These are phyloP conservation scores for Trichocomaceae sp. DNA, from an alignment of 2,329 filamentous ascomycete genomes.

Conservation along the genomic window DNA sequence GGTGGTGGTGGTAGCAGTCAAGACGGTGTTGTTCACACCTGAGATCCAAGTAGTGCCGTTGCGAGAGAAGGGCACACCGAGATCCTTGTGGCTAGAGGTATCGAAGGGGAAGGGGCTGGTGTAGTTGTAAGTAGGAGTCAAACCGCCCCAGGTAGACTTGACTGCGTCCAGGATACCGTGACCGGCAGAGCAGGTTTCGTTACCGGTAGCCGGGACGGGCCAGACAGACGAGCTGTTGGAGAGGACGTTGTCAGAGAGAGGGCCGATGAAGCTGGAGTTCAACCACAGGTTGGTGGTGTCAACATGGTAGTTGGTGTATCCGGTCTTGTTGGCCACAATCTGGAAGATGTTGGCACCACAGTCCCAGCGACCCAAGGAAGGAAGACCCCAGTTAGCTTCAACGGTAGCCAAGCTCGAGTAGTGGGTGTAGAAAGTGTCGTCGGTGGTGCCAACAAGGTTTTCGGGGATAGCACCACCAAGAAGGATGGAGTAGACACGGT, in stretches of 20 bases:
- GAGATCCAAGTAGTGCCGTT: slow-evolving; percentile 13
- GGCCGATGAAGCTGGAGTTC: slow-evolving; percentile 51
- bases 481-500: slow-evolving; percentile 64
- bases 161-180: slow-evolving; percentile 30
- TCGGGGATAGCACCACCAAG: slow-evolving; percentile 66
- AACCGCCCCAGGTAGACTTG: slow-evolving; percentile 26
- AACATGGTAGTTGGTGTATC: slow-evolving; percentile 45
- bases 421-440: slow-evolving; percentile 65
- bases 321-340: slow-evolving; percentile 55
- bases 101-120: slow-evolving; percentile 30
- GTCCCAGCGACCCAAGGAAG: slow-evolving; percentile 65
- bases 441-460: slow-evolving; percentile 59
- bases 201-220: slow-evolving; percentile 23
- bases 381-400: slow-evolving; percentile 62
- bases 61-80: slow-evolving; percentile 18
- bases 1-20: slow-evolving; percentile 12
- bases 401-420: slow-evolving; percentile 64
- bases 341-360: slow-evolving; percentile 65
- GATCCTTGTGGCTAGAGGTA: slow-evolving; percentile 21
- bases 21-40: slow-evolving; percentile 13
- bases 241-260: slow-evolving; percentile 23
- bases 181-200: slow-evolving; percentile 28
- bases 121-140: slow-evolving; percentile 29
- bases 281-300: slow-evolving; percentile 40
- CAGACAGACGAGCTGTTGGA: slow-evolving; percentile 25